Base-by-base conservation (phyloP, 768 basidiomycete species). In the Auriculariales sp. region DNA sequence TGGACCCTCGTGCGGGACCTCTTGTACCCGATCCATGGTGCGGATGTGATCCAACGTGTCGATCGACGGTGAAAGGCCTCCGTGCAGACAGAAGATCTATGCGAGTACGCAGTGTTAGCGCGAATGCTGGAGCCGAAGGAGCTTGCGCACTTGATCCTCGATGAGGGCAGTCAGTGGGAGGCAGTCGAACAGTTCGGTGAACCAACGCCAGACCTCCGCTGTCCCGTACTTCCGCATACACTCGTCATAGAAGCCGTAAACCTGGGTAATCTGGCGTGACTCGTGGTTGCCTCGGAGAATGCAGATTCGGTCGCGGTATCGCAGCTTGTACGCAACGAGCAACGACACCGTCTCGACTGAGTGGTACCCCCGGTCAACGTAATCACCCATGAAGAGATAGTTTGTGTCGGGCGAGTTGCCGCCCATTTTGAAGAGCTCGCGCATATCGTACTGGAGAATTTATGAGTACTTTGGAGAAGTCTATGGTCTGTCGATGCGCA, bases 131-230 rank as follows among this genome's bases (percentile, higher is more conserved):
- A n/a, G n/a, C n/a, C n/a, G n/a, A n/a, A n/a, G n/a, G n/a, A n/a
- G n/a, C n/a, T n/a, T n/a, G n/a, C n/a, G n/a, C n/a, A n/a, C n/a
- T n/a, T 82, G 83, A 70, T 99, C 92, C 68, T 99, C 95, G 58
- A 99, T 97, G 54, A 99, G 95, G 50, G 94, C 93, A 29, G 89
- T 92, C 50, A 99, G 71, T 10, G 95, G 98, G 57, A 99, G 68
- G 70, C 92, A 99, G 71, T 99, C 95, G 66, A 99, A 99, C 94
- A 99, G 95, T 68, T 99, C 95, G 52, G 95, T 99, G 61, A 99
- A 98, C 66, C 98, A 97, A 25, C 90, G 92, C 95, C 95, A 99
- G 29, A 97, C 94, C 58, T 86, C 83, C 28, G 92, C 81, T 2
- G 88, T 83, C 49, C 92, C 93, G 58, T 99, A 99, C 68, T 99